Percentiles rank a stretch among this genome's conserved stretches.
Conservation (phyloP, 345 rosid species). For the sweet orange (Citrus sinensis) region DVS_A1.0 CM039169.1:28620501-28621000, state of each 20-base stretch:
- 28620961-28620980: conserved; percentile 61
- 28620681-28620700: conserved; percentile 8
- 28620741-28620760: conserved; percentile 53
- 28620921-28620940: conserved; percentile 94
- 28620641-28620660: conserved; percentile 73
- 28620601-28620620: conserved; percentile 61
- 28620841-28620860: conserved; percentile 64
- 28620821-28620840: conserved; percentile 82
- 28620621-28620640: conserved; percentile 70
- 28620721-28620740: conserved; percentile 5
- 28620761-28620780: conserved; percentile 98
- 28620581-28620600: conserved; percentile 89
- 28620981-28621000: background rate
- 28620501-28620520: conserved; percentile 1
- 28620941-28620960: conserved; percentile 84
- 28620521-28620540: conserved; percentile 1
- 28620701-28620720: background rate
- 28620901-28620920: conserved; percentile 86
- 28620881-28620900: conserved; percentile 82
- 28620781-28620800: conserved; percentile 92
- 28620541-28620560: conserved; percentile 11
- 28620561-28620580: conserved; percentile 36
- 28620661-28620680: conserved; percentile 95
- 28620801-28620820: conserved; percentile 87
- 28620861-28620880: conserved; percentile 80